Base-by-base conservation (phyloP, 2,329 filamentous ascomycete species). In the Penicillium thymicola region DNA sequence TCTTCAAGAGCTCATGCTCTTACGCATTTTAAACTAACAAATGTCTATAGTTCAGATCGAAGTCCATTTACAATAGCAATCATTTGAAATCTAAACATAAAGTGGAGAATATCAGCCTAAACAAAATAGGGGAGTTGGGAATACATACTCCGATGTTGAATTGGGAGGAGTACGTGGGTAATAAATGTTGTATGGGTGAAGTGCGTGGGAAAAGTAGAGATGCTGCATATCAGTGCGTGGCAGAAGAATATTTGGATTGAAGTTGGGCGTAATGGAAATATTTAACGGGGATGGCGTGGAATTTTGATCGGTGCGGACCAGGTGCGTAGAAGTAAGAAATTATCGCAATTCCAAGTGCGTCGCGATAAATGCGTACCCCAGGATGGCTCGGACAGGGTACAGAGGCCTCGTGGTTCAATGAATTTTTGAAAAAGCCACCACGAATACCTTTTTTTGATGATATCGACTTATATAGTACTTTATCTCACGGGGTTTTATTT, bases 271-370 rank as follows among this genome's bases (percentile, higher is more conserved):
- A 18, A 5, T 44, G 41, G 41, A 28, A 28, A 45, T 32, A 30
- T 13, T 9, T 1, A 2, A 11, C n/a, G 11, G 21, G n/a, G 11
- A 16, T 2, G 4, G 0, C 28, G 43, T 45, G n/a, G 43, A 32
- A 28, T 7, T 18, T 18, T 11, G 1, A 5, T 28, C 5, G 2
- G 3, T n/a, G 41, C 41, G 23, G 16, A 10, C 1, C 1, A 11
- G 3, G 5, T n/a, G 11, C 13, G 43, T 45, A 28, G 27, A 1
- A 23, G 6, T 23, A 18, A 2, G 1, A 10, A 9, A 6, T 1
- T 0, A 1, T 6, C 13, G 7, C 28, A 5, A 0, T 1, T 0
- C 8, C 0, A 0, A 16, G 43, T 45, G 43, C 43, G 28, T 45
- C 43, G 27, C 4, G 10, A 2, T 32, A 30, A 30, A 32, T 6